These are phyloP conservation scores for Saccharomyces hybrid DNA, from an alignment of 1,139 yeast genomes.

Conservation along the genomic window DNA sequence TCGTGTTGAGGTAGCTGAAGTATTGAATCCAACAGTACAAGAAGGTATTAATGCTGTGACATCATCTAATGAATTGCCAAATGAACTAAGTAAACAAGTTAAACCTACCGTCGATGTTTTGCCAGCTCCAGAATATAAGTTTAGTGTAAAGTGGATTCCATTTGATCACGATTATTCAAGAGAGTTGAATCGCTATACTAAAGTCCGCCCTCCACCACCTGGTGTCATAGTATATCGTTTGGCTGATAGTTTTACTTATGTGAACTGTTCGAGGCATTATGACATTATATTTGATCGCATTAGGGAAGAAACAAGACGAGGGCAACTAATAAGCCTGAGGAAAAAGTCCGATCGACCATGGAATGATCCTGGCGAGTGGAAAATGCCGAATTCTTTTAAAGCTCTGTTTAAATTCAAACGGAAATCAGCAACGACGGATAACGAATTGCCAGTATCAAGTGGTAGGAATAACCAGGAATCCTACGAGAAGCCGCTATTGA, in stretches of 20 bases:
- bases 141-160: slow-evolving; percentile 69
- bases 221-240: slow-evolving; percentile 86
- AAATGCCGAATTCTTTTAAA: no score
- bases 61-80: background rate
- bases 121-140: background rate
- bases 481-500: slow-evolving; percentile 58
- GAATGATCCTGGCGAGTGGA: no score
- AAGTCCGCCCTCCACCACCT: slow-evolving; percentile 74
- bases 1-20: no score
- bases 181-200: slow-evolving; percentile 50
- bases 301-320: no score
- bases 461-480: slow-evolving; percentile 10
- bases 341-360: no score
- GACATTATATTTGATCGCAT: no score
- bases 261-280: no score
- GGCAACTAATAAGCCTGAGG: no score
- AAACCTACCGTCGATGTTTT: slow-evolving; percentile 27
- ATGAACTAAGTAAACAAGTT: background rate
- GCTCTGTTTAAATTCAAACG: slow-evolving; percentile 24
- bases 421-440: slow-evolving; percentile 9
- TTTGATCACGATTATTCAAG: slow-evolving; percentile 39
- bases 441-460: background rate
- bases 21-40: no score
- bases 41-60: slow-evolving; percentile 6
- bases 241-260: slow-evolving; percentile 33